These are phyloP conservation scores for Paspalum vaginatum DNA, from an alignment of 176 grass and related monocot species.

Conservation along the genomic window DNA sequence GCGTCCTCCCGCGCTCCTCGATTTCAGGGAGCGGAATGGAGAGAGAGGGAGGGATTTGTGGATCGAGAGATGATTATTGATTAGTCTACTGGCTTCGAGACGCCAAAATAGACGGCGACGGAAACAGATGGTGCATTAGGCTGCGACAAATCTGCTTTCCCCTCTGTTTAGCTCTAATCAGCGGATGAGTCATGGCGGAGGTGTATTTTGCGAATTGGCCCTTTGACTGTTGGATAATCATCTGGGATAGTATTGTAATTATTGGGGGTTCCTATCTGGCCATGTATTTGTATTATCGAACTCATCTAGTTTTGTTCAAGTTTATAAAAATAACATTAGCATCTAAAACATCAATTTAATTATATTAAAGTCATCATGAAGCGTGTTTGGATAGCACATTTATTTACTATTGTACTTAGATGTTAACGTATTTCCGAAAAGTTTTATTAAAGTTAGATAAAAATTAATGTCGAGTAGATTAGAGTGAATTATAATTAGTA, in stretches of 20 bases:
- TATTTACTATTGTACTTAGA: no score
- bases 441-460: no score
- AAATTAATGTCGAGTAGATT: no score
- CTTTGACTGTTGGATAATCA: not conserved
- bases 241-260: not conserved
- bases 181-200: slow-evolving; percentile 1
- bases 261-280: no score
- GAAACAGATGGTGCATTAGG: slow-evolving; percentile 6
- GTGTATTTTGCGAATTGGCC: not conserved
- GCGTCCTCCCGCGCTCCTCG: slow-evolving; percentile 14
- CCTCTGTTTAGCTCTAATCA: not conserved
- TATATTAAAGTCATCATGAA: no score
- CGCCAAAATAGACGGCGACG: slow-evolving; percentile 18
- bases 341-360: no score
- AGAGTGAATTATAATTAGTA: no score
- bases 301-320: no score
- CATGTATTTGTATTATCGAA: no score
- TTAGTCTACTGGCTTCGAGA: slow-evolving; percentile 35
- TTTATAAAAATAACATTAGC: no score
- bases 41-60: not conserved
- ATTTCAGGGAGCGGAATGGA: not conserved
- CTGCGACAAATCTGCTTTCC: slow-evolving; percentile 17
- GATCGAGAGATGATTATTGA: slow-evolving; percentile 20
- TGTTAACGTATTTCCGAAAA: no score
- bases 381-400: no score